These are phyloP conservation scores for Phytopythium delawarense DNA, from an alignment of 352 stramenopile genomes.

Conservation along the genomic window DNA sequence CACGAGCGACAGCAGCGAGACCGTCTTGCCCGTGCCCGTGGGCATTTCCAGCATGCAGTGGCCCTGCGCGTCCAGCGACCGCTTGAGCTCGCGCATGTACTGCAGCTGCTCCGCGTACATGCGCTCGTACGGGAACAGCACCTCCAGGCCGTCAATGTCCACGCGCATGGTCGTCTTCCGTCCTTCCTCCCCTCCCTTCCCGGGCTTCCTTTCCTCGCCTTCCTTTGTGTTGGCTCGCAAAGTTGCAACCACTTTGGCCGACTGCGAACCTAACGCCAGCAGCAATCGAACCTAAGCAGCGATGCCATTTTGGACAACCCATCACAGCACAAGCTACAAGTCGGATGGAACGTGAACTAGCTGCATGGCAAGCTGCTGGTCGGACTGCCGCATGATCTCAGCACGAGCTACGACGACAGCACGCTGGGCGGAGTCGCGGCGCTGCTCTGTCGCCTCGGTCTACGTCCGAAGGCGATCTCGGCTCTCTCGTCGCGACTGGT, in stretches of 20 bases:
- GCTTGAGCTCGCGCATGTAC: slow-evolving; percentile 99
- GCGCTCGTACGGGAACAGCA: slow-evolving; percentile 97
- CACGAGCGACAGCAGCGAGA: slow-evolving; percentile 96
- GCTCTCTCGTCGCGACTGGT: slow-evolving; percentile 15
- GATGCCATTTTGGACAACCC: too few species aligned
- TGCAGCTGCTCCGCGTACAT: slow-evolving; percentile 99
- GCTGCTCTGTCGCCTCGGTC: slow-evolving; percentile 18
- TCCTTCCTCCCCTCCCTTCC: neutral
- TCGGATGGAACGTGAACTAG: too few species aligned
- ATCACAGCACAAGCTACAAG: too few species aligned
- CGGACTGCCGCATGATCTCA: too few species aligned
- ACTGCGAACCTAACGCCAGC: too few species aligned
- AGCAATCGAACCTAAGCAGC: too few species aligned
- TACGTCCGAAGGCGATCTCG: slow-evolving; percentile 13
- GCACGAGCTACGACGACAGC: slow-evolving; percentile 7
- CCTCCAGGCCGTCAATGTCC: slow-evolving; percentile 94
- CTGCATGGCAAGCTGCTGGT: too few species aligned
- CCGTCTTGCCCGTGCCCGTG: slow-evolving; percentile 98
- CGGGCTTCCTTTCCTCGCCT: neutral
- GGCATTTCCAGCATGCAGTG: slow-evolving; percentile 99
- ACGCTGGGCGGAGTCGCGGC: slow-evolving; percentile 17
- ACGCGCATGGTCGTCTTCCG: slow-evolving; percentile 77
- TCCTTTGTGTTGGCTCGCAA: too few species aligned
- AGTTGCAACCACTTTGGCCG: too few species aligned
- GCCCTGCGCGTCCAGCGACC: slow-evolving; percentile 94